Base-by-base conservation (phyloP, 805 yeast genomes). In the Saccharomycopsis javanensis region DNA sequence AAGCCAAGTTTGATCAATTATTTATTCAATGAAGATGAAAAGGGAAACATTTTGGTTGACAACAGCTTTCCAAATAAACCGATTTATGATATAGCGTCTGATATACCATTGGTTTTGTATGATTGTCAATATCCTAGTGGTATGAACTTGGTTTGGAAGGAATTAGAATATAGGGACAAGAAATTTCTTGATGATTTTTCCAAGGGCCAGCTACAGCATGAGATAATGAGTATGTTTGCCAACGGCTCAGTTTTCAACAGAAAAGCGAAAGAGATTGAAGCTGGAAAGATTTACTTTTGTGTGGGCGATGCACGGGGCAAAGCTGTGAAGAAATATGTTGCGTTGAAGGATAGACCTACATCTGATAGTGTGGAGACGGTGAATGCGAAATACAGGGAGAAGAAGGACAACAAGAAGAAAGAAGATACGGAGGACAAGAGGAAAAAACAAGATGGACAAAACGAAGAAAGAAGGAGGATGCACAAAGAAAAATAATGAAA, bases 41-140 rank as follows among this genome's bases (percentile, higher is more conserved):
- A 71, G 54, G 48, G 48, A 42, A 42, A 42, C 23, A 3, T n/a
- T 15, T 42, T 42, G 28, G 11, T 10, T 20, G 48, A 42, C 23
- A 42, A 5, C 23, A 42, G 23, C 4, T 42, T 42, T 42, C 88
- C 95, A 0, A 71, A 80, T 31, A 82, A 84, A 62, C 99, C 99
- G 1, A 71, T 77, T 2, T 94, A 86, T 66, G 90, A 83, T 46
- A 88, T 92, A 88, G 98, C 96, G 0, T 79, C 85, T 66, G 98
- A 92, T 62, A 72, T 85, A 5, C 99, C 99, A 1, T 73, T 94
- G 63, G 83, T 92, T 3, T 71, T 94, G 45, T 90, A 85, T 67
- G 96, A 92, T 66, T 92, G 98, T 69, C 80, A 78, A 13, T 94
- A 80, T 66, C 81, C 82, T 6, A 79, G 48, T 78, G 81, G 71